phyloP scores from a whole-genome alignment of 2,329 filamentous ascomycete genomes.

The Epichloe baconii region DNA sequence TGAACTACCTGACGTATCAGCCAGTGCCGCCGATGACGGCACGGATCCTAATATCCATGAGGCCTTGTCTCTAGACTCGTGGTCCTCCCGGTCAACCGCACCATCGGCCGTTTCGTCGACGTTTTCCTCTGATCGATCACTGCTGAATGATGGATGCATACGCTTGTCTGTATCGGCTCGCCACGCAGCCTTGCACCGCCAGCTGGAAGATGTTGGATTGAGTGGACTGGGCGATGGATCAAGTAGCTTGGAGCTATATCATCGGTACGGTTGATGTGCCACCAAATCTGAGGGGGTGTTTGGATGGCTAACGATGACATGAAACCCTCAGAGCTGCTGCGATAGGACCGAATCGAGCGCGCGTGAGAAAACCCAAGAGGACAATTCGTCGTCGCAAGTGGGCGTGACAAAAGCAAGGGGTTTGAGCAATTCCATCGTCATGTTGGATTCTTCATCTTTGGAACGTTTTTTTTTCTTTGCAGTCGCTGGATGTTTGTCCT shows the following conservation, averaged over 20 bases:
- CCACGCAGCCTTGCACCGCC: conserved; percentile 1
- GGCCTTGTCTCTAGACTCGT: not conserved
- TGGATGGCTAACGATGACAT: not conserved
- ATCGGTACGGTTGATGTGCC: not conserved
- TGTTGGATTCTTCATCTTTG: no score
- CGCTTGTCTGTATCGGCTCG: not conserved
- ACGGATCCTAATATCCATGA: not conserved
- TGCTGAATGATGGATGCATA: not conserved
- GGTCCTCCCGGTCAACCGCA: not conserved
- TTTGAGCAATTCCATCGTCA: not conserved
- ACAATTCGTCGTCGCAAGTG: not conserved
- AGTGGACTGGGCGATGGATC: conserved; percentile 2
- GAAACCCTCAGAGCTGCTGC: not conserved
- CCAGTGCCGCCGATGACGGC: not conserved
- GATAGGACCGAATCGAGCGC: not conserved
- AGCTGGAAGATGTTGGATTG: conserved; percentile 5
- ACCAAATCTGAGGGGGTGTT: no score
- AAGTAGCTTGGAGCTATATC: conserved; percentile 1
- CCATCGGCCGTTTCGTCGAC: not conserved
- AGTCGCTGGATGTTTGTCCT: no score
- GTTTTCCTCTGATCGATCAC: not conserved
- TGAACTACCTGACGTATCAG: not conserved
- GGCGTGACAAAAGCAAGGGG: not conserved
- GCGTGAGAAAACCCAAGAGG: not conserved
- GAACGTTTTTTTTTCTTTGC: no score